These are phyloP conservation scores for Pseudozyma thailandica DNA, from an alignment of 1,284 basidiomycete species.

Conservation along the genomic window DNA sequence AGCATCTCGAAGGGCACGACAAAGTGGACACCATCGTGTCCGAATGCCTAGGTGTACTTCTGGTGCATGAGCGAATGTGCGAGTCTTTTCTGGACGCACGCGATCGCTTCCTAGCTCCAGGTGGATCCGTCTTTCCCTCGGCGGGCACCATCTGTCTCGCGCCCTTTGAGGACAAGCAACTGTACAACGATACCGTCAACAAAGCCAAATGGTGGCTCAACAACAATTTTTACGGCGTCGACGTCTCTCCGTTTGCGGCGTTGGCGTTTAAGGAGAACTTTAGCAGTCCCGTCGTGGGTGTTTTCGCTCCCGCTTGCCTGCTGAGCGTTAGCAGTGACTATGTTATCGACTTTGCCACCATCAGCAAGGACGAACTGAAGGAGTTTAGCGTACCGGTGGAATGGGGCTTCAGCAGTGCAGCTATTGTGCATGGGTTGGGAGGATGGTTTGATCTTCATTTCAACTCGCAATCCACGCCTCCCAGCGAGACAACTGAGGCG, in stretches of 20 bases:
- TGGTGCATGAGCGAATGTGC: conserved; percentile 72
- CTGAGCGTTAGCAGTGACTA: conserved; percentile 55
- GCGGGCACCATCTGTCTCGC: conserved; percentile 71
- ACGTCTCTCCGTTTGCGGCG: conserved; percentile 57
- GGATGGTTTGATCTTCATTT: conserved; percentile 66
- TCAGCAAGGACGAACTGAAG: conserved; percentile 50
- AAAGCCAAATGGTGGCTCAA: conserved; percentile 68
- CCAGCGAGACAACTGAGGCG: conserved; percentile 2
- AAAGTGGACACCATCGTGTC: conserved; percentile 72
- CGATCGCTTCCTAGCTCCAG: conserved; percentile 70
- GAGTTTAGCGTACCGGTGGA: conserved; percentile 60
- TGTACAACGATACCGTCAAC: conserved; percentile 71
- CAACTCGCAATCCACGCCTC: conserved; percentile 36
- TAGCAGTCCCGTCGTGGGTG: conserved; percentile 59
- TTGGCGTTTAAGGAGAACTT: conserved; percentile 60
- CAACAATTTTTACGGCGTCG: conserved; percentile 64
- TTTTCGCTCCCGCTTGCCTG: conserved; percentile 55
- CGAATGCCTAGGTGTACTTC: conserved; percentile 71
- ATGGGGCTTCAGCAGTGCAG: conserved; percentile 46
- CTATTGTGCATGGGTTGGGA: conserved; percentile 60
- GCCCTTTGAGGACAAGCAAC: conserved; percentile 70
- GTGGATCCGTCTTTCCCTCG: conserved; percentile 70
- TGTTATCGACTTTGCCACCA: conserved; percentile 58
- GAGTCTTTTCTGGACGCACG: conserved; percentile 71
- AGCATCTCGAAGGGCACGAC: conserved; percentile 40